Evolutionary conservation across 23 red algal genomes (phyloP), one percentile per base, ranked within the genome.

Genomic region (Chondrus crispus): DNA sequence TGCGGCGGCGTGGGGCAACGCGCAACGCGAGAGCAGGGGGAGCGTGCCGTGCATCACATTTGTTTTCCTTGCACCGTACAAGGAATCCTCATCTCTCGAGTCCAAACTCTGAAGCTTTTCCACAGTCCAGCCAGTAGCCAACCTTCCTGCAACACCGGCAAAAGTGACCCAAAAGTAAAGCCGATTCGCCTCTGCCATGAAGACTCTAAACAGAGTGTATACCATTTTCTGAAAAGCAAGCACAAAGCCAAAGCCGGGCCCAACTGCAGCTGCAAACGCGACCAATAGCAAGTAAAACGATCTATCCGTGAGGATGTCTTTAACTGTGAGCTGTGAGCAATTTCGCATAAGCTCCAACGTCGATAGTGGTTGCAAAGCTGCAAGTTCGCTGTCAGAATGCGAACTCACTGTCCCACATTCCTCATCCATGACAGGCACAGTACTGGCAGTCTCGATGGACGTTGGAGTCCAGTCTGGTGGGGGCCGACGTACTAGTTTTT

Each of bases 161-260:
- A 89, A 62, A 8, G 85, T 89, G 46, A 71, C 71, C 19, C 66
- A 89, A 48, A 68, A 89, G 8, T 76, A n/a, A 46, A 75, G 54
- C 46, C 60, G 45, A 69, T 89, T 79, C 43, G 85, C 85, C 36
- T 44, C 69, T 32, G 68, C 50, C 46, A 79, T 40, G 3, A 47
- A 43, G 13, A 62, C 20, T 42, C 44, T 36, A 29, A 89, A 79
- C 49, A 89, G 52, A 24, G 48, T 46, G 47, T 75, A 49, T 36
- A 77, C 53, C 85, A 89, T 89, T 26, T 47, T 66, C 62, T 66
- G 71, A 62, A 58, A 75, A 2, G 85, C 58, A 26, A 89, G 45
- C 44, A 89, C 85, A 79, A 89, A 75, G 38, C 85, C 85, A 45
- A 74, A 89, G 9, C 85, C 85, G 30, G 85, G 85, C 4, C 85